These are phyloP conservation scores for Acacia pycnantha DNA, from an alignment of 331 rosid genomes.

Conservation along the genomic window DNA sequence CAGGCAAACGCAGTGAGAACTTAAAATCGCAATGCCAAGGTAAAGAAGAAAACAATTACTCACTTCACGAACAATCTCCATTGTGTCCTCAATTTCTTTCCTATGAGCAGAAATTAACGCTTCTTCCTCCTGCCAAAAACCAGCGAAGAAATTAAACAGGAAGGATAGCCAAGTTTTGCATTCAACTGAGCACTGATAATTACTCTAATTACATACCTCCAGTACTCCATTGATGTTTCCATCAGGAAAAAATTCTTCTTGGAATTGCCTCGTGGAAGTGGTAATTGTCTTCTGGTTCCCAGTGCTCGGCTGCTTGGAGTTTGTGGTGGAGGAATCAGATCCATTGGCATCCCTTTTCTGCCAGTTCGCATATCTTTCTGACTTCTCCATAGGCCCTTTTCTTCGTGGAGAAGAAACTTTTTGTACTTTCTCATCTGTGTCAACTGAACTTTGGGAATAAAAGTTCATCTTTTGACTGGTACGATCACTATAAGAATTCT, in stretches of 20 bases:
- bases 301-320: constrained; percentile 54
- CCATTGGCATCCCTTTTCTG: constrained; percentile 54
- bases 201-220: constrained; percentile 59
- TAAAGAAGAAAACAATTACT: constrained; percentile 32
- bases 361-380: constrained; percentile 69
- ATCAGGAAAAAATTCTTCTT: constrained; percentile 58
- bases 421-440: constrained; percentile 68
- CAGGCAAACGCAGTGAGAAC: background rate
- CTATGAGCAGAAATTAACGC: constrained; percentile 92
- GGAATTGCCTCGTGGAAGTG: constrained; percentile 51
- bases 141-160: constrained; percentile 25
- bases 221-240: constrained; percentile 79
- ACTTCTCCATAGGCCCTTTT: constrained; percentile 67
- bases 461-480: constrained; percentile 54
- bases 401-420: constrained; percentile 89
- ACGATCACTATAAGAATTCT: constrained; percentile 49
- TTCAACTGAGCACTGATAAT: constrained; percentile 3
- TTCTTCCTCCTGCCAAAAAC: constrained; percentile 81
- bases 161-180: constrained; percentile 5
- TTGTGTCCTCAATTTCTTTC: constrained; percentile 95
- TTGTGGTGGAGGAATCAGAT: constrained; percentile 53
- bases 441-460: constrained; percentile 56
- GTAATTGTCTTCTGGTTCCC: constrained; percentile 45
- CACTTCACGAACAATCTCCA: constrained; percentile 99
- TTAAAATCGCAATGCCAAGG: background rate